Base-by-base conservation (phyloP, 2,329 filamentous ascomycete genomes). In the Fusarium domesticum region DNA sequence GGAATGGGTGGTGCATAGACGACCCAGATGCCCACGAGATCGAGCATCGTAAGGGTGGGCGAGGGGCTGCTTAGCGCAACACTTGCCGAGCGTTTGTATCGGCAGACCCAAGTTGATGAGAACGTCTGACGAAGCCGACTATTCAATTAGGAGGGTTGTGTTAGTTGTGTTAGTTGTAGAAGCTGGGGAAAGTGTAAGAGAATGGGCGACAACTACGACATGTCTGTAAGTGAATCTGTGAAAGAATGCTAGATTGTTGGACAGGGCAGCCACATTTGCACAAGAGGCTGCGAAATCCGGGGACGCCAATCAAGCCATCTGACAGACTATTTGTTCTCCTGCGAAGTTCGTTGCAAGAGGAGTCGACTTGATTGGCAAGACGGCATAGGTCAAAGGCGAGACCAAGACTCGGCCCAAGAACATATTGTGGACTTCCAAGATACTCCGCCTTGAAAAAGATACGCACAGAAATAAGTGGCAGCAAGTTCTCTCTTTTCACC, bases 271-370 rank as follows among this genome's bases (percentile, higher is more conserved):
- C 53, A 59, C 49, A 48, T 44, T 40, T 43, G 42, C 28, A 39
- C 30, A 44, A 42, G 42, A 53, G 47, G 52, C 52, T 56, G 35
- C 20, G 34, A 45, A 56, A 44, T 51, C 43, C 40, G 48, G 57
- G 47, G 48, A 50, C 43, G 45, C 42, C 38, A 54, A 38, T 20
- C 44, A 54, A 55, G 57, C 57, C 53, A 56, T 54, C 47, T 31
- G 35, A 15, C 36, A 50, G 11, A 17, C 40, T 48, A 36, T 47
- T 28, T 35, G 32, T 33, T 18, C 28, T 28, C 45, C 36, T 37
- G 30, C 3, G 23, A 28, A 12, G 3, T 8, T 11, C 8, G 7
- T 8, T 10, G 7, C 4, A 10, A 28, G 14, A 28, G 7, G 3
- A 11, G 23, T 28, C 14, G 23, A n/a, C 14, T 28, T 8, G 23